Base-by-base conservation (phyloP, 805 yeast genomes). In the Metschnikowia anglica region DNA sequence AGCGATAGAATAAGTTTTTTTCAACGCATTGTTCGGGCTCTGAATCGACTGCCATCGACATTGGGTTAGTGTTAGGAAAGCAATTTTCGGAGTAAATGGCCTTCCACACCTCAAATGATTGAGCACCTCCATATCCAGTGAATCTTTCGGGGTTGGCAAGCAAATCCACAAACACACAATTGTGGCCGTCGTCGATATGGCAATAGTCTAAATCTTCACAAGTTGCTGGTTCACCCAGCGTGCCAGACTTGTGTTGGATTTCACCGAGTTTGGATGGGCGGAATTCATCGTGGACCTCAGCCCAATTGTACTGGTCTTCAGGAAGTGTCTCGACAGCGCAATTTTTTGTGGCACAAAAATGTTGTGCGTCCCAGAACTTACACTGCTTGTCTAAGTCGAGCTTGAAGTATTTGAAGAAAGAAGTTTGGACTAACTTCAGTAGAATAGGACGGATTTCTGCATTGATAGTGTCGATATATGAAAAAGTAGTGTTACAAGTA, bases 121-220 rank as follows among this genome's bases (percentile, higher is more conserved):
- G 96, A 38, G 83, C 80, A 23, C 99, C 99, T 24, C 89, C 85
- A 59, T 93, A 93, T 0, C 99, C 99, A 0, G 99, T 95, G 68
- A 87, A 93, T 56, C 98, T 74, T 64, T 93, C 99, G 0, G 96
- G 97, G 59, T 95, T 95, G 41, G 85, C 87, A 16, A 83, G 72
- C 43, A 93, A 74, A 56, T 90, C 88, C 21, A 93, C 96, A 55
- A 84, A 83, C 1, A 88, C 97, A 41, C 89, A 81, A 47, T 81
- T 76, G 54, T 80, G 79, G 52, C 76, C 79, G 34, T 76, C 74
- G 54, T 81, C 87, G 28, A 82, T 65, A 58, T 82, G 86, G 58
- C 87, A 81, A 66, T 84, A 86, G 55, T 83, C 87, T 43, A 76
- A 65, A 51, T 78, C 81, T 37, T 70, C 70, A 44, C 73, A 62